Base-by-base conservation (phyloP, 306 rosid genomes). In the Senna tora region DNA sequence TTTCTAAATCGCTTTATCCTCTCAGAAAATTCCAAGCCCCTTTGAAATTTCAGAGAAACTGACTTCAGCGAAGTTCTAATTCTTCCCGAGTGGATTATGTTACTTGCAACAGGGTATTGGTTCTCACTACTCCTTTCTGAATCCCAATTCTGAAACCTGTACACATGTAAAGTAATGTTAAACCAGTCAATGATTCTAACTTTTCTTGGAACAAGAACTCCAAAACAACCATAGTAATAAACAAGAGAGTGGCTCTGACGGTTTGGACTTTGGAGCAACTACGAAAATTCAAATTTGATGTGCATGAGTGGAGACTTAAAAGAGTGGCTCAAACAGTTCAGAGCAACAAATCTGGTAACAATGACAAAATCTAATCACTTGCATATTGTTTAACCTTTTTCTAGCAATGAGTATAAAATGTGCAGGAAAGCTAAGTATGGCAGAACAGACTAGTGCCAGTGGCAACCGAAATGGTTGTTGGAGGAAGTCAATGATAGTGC, bases 61-160 rank as follows among this genome's bases (percentile, higher is more conserved):
- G 84, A 78, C 43, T 33, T 64, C 20, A 88, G 52, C 5, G 84
- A 84, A 20, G 65, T 73, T 62, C 78, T 84, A 34, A 81, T 73
- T 63, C 70, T 82, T 72, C 91, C 88, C 0, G 85, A 68, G 22
- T 70, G n/a, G 8, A 5, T 16, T 19, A 21, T 67, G 50, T 81
- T 79, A 75, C 84, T 76, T 42, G 87, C 72, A 17, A 9, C 9
- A 70, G 89, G 83, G 79, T 85, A 86, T 38, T 79, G 74, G 42
- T 76, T 84, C 71, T 84, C 88, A 7, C 75, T 49, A 67, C 79
- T 80, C 81, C 65, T 86, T 72, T 86, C 93, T 7, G 85, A 83
- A 80, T 67, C 87, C 92, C 96, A 84, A 51, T 87, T 93, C 85
- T 80, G 90, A 81, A 95, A 91, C 85, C 99, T 91, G 88, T 53